These are phyloP conservation scores for Diaporthe velutina DNA, from an alignment of 2,329 filamentous ascomycete genomes.

Conservation along the genomic window DNA sequence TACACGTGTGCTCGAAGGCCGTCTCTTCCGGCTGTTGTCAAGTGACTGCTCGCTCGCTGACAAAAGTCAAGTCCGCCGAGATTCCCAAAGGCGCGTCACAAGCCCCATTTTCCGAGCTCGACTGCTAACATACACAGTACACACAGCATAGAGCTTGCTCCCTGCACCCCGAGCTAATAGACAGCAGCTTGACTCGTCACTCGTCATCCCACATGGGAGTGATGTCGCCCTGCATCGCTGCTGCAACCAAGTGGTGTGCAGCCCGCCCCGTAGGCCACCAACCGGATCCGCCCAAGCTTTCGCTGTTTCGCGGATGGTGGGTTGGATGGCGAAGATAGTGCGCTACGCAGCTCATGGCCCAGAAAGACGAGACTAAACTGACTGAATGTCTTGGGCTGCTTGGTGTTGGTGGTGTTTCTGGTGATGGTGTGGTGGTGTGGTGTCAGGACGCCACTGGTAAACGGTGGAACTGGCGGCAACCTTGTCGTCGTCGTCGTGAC, in stretches of 20 bases:
- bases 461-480: constrained; percentile 30
- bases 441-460: neutral
- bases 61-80: neutral
- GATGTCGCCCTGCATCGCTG: constrained; percentile 26
- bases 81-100: constrained; percentile 3
- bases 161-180: constrained; percentile 1
- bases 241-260: constrained; percentile 32
- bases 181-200: constrained; percentile 32
- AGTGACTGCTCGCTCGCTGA: neutral
- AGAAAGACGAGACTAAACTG: constrained; percentile 9
- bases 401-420: neutral
- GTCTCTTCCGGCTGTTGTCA: constrained; percentile 5
- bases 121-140: constrained; percentile 9
- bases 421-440: constrained; percentile 26
- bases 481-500: constrained; percentile 20
- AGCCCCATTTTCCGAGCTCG: constrained; percentile 7
- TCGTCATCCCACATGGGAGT: constrained; percentile 34
- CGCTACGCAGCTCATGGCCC: neutral
- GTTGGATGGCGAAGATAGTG: constrained; percentile 16
- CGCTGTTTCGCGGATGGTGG: constrained; percentile 12
- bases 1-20: neutral
- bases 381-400: neutral
- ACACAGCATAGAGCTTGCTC: constrained; percentile 19
- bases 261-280: constrained; percentile 26
- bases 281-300: constrained; percentile 21